phyloP scores from a whole-genome alignment of 768 basidiomycete genomes.

The Mycena vitilis region DNA sequence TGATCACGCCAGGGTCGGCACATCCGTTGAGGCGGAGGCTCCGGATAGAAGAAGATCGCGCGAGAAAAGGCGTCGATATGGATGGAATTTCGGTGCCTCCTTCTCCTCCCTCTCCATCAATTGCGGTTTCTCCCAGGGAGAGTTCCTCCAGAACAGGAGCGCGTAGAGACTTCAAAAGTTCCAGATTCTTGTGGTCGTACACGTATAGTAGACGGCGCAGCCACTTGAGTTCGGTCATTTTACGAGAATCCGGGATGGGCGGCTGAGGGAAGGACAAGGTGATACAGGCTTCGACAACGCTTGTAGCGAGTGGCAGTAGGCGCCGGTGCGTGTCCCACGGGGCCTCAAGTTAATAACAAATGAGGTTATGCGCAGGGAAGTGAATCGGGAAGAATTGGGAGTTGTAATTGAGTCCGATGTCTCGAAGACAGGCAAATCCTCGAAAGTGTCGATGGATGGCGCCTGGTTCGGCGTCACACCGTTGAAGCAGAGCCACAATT shows the following conservation, averaged over 20 bases:
- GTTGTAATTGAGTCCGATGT: neutral
- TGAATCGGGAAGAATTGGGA: neutral
- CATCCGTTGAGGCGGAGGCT: neutral
- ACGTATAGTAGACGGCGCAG: neutral
- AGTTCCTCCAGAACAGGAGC: neutral
- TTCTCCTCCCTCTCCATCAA: neutral
- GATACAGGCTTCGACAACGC: slow-evolving; percentile 11
- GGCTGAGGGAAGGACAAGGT: neutral
- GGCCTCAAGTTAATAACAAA: neutral
- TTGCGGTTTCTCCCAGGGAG: neutral
- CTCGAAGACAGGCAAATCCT: neutral
- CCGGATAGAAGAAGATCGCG: neutral
- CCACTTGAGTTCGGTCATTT: neutral
- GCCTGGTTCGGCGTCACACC: neutral
- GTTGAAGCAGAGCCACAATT: slow-evolving; percentile 1
- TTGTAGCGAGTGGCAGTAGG: slow-evolving; percentile 1
- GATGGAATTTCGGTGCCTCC: neutral
- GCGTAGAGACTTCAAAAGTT: neutral
- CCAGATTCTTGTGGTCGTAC: neutral
- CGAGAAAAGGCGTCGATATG: neutral
- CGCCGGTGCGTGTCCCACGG: slow-evolving; percentile 11
- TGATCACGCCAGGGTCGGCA: neutral
- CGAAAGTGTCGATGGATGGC: neutral
- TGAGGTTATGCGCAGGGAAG: slow-evolving; percentile 4
- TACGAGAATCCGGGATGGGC: neutral